phyloP scores from a whole-genome alignment of 805 yeast genomes.

The Candida insectorum region DNA sequence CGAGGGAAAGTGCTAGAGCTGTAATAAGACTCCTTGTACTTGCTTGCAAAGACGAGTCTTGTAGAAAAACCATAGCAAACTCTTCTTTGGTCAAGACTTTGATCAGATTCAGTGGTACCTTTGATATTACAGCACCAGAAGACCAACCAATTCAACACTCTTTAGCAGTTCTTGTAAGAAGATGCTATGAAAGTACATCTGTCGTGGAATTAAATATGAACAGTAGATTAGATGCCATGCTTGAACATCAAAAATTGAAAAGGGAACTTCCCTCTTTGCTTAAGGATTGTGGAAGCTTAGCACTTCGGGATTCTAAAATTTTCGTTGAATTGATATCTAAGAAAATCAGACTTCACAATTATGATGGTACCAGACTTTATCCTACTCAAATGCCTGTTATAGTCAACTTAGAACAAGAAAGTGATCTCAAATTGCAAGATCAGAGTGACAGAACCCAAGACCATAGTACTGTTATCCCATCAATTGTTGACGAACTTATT shows the following conservation, averaged over 20 bases:
- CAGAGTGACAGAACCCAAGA: slow-evolving; percentile 21
- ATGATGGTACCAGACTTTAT: slow-evolving; percentile 28
- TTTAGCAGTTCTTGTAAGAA: slow-evolving; percentile 52
- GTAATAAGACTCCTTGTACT: too few relatives aligned
- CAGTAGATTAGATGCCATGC: slow-evolving; percentile 45
- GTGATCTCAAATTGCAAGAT: slow-evolving; percentile 17
- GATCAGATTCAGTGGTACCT: too few relatives aligned
- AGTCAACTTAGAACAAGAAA: slow-evolving; percentile 12
- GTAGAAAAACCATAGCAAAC: slow-evolving; percentile 38
- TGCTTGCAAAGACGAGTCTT: slow-evolving; percentile 38
- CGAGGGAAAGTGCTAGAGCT: too few relatives aligned
- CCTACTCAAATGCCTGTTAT: slow-evolving; percentile 20
- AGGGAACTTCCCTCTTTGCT: slow-evolving; percentile 46
- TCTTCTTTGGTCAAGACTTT: slow-evolving; percentile 48
- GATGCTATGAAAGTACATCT: slow-evolving; percentile 63
- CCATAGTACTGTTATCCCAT: slow-evolving; percentile 44
- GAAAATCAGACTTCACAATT: slow-evolving; percentile 42
- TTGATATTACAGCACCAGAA: too few relatives aligned
- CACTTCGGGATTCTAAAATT: slow-evolving; percentile 45
- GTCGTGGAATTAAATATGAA: slow-evolving; percentile 47
- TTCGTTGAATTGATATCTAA: slow-evolving; percentile 46
- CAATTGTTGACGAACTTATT: slow-evolving; percentile 66
- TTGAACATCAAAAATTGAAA: slow-evolving; percentile 15
- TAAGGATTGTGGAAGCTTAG: slow-evolving; percentile 48
- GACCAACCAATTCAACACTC: slow-evolving; percentile 13